Percentiles rank a stretch among this genome's conserved stretches.
Conservation (phyloP, 352 stramenopile genomes). For the Pythium rhizo-oryzae region DNA sequence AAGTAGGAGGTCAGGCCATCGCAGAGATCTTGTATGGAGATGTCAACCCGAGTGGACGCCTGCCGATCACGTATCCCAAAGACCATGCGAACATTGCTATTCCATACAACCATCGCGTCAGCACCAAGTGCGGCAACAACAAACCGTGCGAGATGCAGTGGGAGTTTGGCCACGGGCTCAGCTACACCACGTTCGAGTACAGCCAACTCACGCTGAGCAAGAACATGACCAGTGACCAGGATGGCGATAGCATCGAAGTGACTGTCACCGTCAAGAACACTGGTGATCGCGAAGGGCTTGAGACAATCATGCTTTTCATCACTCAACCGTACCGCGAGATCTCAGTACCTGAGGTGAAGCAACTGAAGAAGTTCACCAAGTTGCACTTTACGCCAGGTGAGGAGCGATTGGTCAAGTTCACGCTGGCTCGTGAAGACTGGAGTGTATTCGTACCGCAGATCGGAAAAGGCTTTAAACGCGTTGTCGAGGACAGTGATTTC, state of each 20-base stretch:
- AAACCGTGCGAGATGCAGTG: slow-evolving; percentile 55
- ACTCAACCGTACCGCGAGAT: slow-evolving; percentile 39
- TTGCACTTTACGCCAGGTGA: slow-evolving; percentile 35
- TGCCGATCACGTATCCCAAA: slow-evolving; percentile 73
- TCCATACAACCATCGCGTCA: slow-evolving; percentile 42
- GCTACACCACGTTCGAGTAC: slow-evolving; percentile 73
- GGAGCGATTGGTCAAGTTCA: slow-evolving; percentile 23
- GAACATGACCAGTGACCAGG: slow-evolving; percentile 22
- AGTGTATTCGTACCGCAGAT: slow-evolving; percentile 61
- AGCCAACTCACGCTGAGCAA: slow-evolving; percentile 40
- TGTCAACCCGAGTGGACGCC: slow-evolving; percentile 54
- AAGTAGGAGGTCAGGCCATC: slow-evolving; percentile 54
- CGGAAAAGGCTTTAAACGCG: slow-evolving; percentile 46
- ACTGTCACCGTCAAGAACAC: slow-evolving; percentile 41
- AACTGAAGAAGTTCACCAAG: slow-evolving; percentile 83
- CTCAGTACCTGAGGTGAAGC: slow-evolving; percentile 80
- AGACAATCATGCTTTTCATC: slow-evolving; percentile 42
- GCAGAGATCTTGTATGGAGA: slow-evolving; percentile 54
- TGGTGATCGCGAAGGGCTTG: slow-evolving; percentile 25
- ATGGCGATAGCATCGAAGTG: slow-evolving; percentile 27
- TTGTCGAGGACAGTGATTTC: slow-evolving; percentile 55
- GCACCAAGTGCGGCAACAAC: slow-evolving; percentile 25
- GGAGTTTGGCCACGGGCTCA: slow-evolving; percentile 80
- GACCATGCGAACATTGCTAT: slow-evolving; percentile 53
- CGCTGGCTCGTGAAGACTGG: slow-evolving; percentile 33